Evolutionary conservation across 305 asterid genomes (phyloP).

Genomic region (Solanum hybrid): DNA sequence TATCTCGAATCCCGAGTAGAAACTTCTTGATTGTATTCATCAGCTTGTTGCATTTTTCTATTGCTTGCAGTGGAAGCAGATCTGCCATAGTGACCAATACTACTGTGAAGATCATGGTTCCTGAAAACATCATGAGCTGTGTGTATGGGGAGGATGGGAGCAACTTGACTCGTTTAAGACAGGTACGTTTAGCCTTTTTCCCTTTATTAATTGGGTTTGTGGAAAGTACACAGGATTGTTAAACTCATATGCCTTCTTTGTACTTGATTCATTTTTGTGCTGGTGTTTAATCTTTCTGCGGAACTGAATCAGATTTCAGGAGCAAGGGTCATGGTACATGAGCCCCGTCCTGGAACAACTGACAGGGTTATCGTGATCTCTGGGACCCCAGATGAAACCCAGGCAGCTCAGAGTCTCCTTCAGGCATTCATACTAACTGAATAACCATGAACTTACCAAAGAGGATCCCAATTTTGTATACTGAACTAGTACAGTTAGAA

Average conservation of each 20-base stretch:
- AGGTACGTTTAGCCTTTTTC: slow-evolving; percentile 29
- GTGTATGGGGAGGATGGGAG: slow-evolving; percentile 49
- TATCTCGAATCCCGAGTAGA: background rate
- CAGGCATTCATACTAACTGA: slow-evolving; percentile 59
- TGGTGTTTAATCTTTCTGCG: background rate
- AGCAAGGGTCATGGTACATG: slow-evolving; percentile 51
- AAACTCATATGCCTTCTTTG: background rate
- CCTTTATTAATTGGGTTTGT: background rate
- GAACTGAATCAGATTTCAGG: slow-evolving; percentile 50
- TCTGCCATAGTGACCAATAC: slow-evolving; percentile 39
- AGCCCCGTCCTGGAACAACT: slow-evolving; percentile 39
- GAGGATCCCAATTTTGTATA: background rate
- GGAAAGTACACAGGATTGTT: background rate
- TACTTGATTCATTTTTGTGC: background rate
- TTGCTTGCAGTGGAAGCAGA: slow-evolving; percentile 36
- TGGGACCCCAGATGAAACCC: slow-evolving; percentile 63
- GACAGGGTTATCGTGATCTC: slow-evolving; percentile 45
- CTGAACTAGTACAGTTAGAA: background rate
- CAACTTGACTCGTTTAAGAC: slow-evolving; percentile 53
- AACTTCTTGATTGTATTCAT: background rate
- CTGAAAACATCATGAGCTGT: slow-evolving; percentile 38
- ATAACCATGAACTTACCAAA: slow-evolving; percentile 14
- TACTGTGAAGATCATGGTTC: slow-evolving; percentile 51
- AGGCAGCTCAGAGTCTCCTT: slow-evolving; percentile 74
- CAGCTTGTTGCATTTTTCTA: slow-evolving; percentile 1